phyloP scores from a whole-genome alignment of 2,329 filamentous ascomycete genomes.

The Chaetomiaceae sp. region DNA sequence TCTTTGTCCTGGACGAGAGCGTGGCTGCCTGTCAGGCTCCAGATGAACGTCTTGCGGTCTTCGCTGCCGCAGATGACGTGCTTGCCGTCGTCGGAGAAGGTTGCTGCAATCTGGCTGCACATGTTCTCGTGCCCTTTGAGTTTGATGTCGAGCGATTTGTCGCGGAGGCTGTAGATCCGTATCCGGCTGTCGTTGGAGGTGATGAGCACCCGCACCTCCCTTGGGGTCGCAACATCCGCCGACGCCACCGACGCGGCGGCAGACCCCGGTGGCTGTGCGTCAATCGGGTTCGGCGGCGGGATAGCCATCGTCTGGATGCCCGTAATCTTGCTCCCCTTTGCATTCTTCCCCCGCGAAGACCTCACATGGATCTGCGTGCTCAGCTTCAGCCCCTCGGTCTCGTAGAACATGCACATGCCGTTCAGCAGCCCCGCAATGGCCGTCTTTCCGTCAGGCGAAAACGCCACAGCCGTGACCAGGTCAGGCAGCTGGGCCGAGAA shows the following conservation, averaged over 20 bases:
- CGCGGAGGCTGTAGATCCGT: conserved; percentile 80
- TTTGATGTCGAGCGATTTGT: conserved; percentile 82
- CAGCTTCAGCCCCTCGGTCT: conserved; percentile 83
- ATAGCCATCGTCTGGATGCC: conserved; percentile 74
- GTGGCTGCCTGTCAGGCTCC: conserved; percentile 63
- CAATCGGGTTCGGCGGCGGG: conserved; percentile 37
- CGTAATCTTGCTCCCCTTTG: conserved; percentile 96
- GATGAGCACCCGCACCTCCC: conserved; percentile 77
- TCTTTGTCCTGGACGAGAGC: conserved; percentile 69
- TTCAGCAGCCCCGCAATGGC: conserved; percentile 84
- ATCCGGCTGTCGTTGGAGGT: conserved; percentile 94
- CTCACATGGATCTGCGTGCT: conserved; percentile 88
- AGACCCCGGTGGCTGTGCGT: conserved; percentile 17
- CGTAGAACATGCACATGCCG: conserved; percentile 84
- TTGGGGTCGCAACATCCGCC: conserved; percentile 27
- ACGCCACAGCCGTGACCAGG: conserved; percentile 89
- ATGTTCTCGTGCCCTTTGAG: conserved; percentile 88
- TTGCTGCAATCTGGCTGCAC: conserved; percentile 84
- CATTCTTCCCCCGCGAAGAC: conserved; percentile 85
- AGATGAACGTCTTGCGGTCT: conserved; percentile 84
- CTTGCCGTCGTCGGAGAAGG: conserved; percentile 78
- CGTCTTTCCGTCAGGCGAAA: conserved; percentile 85
- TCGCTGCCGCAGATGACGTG: conserved; percentile 93
- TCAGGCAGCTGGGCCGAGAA: conserved; percentile 74
- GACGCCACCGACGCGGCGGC: conserved; percentile 16